Percentiles rank a stretch among this genome's conserved stretches.
phyloP scores from a whole-genome alignment of 2,329 filamentous ascomycete species.

The Penicillium glabrum region DNA sequence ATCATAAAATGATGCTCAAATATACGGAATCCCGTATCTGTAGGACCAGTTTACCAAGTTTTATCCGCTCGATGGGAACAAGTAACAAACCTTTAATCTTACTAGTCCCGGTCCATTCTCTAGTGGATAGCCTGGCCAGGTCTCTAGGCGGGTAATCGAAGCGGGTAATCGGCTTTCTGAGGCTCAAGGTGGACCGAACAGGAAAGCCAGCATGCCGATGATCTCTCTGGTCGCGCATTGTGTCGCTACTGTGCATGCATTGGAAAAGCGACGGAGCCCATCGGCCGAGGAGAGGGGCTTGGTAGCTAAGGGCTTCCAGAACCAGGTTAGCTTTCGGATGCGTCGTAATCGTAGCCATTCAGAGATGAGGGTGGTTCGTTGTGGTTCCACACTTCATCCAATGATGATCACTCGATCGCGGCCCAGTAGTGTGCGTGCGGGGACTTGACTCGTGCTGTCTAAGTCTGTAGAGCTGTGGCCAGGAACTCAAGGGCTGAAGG shows the following conservation, averaged over 20 bases:
- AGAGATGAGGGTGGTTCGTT: neutral
- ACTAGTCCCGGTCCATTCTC: neutral
- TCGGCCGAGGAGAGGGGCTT: neutral
- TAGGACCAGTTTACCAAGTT: neutral
- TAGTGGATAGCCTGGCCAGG: neutral
- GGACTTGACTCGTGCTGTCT: neutral
- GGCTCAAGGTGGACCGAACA: conserved; percentile 14
- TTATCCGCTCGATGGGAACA: neutral
- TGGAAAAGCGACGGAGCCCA: neutral
- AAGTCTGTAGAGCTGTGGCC: neutral
- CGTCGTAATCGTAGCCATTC: conserved; percentile 13
- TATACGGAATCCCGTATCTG: neutral
- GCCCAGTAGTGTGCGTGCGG: neutral
- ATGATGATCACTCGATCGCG: neutral
- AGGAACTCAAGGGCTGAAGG: conserved; percentile 17
- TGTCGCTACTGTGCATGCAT: conserved; percentile 14
- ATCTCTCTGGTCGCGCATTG: conserved; percentile 2
- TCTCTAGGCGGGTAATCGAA: conserved; percentile 6
- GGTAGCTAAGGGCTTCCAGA: conserved; percentile 15
- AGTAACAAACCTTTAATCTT: neutral
- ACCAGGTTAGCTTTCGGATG: conserved; percentile 15
- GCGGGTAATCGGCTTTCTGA: conserved; percentile 15
- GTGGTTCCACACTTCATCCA: neutral
- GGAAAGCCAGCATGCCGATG: conserved; percentile 4
- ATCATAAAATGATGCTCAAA: neutral